Evolutionary conservation across 805 yeast species (phyloP), one percentile per base, ranked within the genome.

Genomic region (Saturnispora kantuleensis): DNA sequence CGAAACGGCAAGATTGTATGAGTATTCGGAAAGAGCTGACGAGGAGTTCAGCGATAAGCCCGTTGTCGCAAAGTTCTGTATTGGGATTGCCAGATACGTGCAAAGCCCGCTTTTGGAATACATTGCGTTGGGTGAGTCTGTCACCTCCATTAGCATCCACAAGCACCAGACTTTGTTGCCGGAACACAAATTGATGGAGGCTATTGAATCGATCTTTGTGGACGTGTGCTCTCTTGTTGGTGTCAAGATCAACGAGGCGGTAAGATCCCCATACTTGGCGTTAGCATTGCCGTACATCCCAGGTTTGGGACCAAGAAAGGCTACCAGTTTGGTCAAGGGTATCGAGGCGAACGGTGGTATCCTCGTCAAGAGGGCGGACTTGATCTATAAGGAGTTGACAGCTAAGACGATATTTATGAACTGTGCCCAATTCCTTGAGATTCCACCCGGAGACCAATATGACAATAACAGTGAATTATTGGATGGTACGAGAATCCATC

Each of bases 401-500:
- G 77, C 93, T 11, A 84, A 87, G 44, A 80, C 74, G 32, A 78
- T 93, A 18, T 93, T 93, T 63, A 75, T 89, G 69, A 93, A 93
- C 62, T 86, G 96, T 62, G 84, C 97, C 0, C 83, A 95, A 17
- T 93, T 93, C 68, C 66, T 93, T 57, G 79, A 79, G 56, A 82
- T 93, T 47, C 93, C 87, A 1, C 71, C 69, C 51, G 63, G 63
- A 21, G 83, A 76, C 45, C 69, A 78, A 38, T 69, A 66, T 33
- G 71, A 74, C 39, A 80, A 79, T 47, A 67, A 76, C n/a, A 74
- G 82, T 31, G 97, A 90, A 56, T 70, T 83, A 36, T 71, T 93
- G 53, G 99, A 93, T 62, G 89, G 93, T 41, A 93, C 98, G 0
- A 77, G 98, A 66, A 88, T 93, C 39, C 99, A 93, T 56, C 97